Evolutionary conservation across 2,329 filamentous ascomycete species (phyloP).

Genomic region (Colletotrichum spaethianum): DNA sequence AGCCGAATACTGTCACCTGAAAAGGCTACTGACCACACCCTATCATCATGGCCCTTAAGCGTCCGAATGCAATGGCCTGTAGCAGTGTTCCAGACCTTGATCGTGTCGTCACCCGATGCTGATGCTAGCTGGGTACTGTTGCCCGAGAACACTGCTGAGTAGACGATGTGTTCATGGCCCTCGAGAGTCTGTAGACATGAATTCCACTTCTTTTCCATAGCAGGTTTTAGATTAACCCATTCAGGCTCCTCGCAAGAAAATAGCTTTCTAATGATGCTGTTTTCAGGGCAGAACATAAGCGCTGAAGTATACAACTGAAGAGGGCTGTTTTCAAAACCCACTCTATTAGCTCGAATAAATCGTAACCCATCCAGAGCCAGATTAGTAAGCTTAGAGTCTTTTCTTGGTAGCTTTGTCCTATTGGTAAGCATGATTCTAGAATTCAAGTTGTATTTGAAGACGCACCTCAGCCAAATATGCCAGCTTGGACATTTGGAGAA

Average conservation of each 20-base stretch:
- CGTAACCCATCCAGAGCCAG: neutral
- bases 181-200: neutral
- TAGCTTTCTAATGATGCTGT: neutral
- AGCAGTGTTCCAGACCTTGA: neutral
- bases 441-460: neutral
- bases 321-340: neutral
- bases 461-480: neutral
- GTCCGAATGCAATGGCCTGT: neutral
- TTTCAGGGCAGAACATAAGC: neutral
- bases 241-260: neutral
- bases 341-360: neutral
- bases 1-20: neutral
- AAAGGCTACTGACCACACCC: neutral
- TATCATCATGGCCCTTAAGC: neutral
- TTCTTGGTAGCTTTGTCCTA: neutral
- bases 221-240: neutral
- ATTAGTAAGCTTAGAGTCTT: neutral
- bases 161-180: too few relatives aligned
- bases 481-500: neutral
- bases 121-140: neutral
- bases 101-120: rapidly evolving
- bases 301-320: neutral
- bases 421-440: neutral
- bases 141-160: neutral
- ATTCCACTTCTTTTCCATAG: neutral